Conservation (phyloP, 495 filamentous ascomycete species). For the Talaromyces liani region DNA sequence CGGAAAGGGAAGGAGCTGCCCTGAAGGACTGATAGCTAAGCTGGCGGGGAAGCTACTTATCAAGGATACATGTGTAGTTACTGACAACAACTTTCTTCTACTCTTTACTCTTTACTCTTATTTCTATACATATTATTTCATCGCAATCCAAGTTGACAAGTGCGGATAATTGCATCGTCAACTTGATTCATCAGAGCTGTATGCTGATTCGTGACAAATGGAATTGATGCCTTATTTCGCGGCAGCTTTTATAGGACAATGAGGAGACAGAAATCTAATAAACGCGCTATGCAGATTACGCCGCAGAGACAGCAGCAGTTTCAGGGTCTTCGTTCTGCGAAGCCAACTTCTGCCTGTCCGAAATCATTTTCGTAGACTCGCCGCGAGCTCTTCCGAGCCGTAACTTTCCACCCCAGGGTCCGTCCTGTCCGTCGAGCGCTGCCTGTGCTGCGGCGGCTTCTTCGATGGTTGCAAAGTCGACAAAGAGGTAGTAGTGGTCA, state of each 20-base stretch:
- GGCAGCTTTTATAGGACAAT: background rate
- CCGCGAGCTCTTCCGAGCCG: slow-evolving; percentile 35
- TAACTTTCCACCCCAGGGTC: slow-evolving; percentile 41
- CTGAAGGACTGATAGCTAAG: background rate
- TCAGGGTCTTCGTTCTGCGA: slow-evolving; percentile 10
- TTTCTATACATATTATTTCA: background rate
- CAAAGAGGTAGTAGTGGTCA: slow-evolving; percentile 61
- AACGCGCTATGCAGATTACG: slow-evolving; percentile 3
- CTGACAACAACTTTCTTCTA: background rate
- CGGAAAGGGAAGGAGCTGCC: slow-evolving; percentile 2
- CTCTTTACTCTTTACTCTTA: background rate
- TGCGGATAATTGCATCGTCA: background rate
- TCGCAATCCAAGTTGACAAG: background rate
- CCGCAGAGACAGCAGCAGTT: slow-evolving; percentile 9
- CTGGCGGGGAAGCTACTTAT: background rate
- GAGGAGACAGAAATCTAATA: background rate
- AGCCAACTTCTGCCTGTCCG: slow-evolving; percentile 15
- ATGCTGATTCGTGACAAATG: background rate
- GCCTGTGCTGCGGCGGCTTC: slow-evolving; percentile 46
- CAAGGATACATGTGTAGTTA: background rate
- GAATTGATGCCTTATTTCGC: background rate
- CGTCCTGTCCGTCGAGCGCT: slow-evolving; percentile 28
- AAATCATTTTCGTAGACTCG: slow-evolving; percentile 20
- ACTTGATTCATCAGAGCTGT: background rate
- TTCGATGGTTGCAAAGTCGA: slow-evolving; percentile 50